phyloP scores from a whole-genome alignment of 495 filamentous ascomycete genomes.

The Xylaria cubensis region DNA sequence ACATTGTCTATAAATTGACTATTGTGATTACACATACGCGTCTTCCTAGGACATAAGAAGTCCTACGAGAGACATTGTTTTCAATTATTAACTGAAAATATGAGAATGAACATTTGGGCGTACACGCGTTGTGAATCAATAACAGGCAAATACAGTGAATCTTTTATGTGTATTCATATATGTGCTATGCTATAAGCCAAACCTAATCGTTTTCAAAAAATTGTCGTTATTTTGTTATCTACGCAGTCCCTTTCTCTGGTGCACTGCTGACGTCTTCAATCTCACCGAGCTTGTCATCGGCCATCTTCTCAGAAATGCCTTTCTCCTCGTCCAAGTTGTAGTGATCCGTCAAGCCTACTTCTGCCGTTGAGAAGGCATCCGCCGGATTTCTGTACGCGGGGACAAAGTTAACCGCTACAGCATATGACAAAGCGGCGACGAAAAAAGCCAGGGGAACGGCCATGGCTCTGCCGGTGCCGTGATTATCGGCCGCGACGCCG shows the following conservation, averaged over 20 bases:
- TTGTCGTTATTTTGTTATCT: background rate
- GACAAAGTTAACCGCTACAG: slow-evolving; percentile 67
- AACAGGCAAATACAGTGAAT: background rate
- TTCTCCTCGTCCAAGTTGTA: slow-evolving; percentile 36
- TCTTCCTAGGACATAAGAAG: background rate
- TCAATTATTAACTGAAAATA: background rate
- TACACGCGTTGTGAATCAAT: background rate
- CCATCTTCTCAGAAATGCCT: slow-evolving; percentile 34
- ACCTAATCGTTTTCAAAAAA: background rate
- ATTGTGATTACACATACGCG: background rate
- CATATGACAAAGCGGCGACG: slow-evolving; percentile 64
- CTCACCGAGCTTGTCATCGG: slow-evolving; percentile 37
- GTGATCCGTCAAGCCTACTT: slow-evolving; percentile 53
- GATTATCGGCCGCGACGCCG: slow-evolving; percentile 60
- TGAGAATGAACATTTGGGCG: background rate
- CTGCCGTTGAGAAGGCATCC: slow-evolving; percentile 63
- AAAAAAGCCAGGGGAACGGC: slow-evolving; percentile 65
- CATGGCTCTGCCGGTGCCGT: slow-evolving; percentile 53
- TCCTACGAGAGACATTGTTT: background rate
- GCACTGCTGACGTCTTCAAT: slow-evolving; percentile 20
- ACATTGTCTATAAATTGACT: background rate
- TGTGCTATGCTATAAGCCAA: background rate
- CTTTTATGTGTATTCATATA: background rate
- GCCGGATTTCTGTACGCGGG: slow-evolving; percentile 64
- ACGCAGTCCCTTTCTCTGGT: background rate